These are phyloP conservation scores for Avicennia marina DNA, from an alignment of 257 asterid genomes.

Conservation along the genomic window DNA sequence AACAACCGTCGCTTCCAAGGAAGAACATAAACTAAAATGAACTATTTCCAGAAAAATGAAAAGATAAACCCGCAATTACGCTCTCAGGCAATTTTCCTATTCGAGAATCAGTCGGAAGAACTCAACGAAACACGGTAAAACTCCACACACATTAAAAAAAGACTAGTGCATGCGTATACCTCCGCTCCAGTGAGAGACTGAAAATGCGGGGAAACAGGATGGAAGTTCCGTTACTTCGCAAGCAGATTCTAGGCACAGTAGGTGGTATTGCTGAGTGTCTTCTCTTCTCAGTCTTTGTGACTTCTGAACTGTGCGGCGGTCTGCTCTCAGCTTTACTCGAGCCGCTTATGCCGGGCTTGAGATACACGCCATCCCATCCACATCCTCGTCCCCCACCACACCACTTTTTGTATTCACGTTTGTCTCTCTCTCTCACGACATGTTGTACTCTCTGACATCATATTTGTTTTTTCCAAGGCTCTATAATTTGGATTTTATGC, in stretches of 20 bases:
- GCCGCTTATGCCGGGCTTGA: slow-evolving; percentile 68
- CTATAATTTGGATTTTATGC: no score
- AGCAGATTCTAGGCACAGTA: slow-evolving; percentile 18
- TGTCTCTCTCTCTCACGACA: slow-evolving; percentile 3
- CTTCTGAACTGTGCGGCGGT: slow-evolving; percentile 17
- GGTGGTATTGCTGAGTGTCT: slow-evolving; percentile 23
- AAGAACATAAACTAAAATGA: not conserved
- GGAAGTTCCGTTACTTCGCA: not conserved
- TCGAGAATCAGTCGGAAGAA: slow-evolving; percentile 2
- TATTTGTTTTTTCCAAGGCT: no score
- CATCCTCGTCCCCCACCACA: no score
- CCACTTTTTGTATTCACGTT: not conserved
- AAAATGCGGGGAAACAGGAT: slow-evolving; percentile 9
- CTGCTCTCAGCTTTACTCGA: slow-evolving; percentile 33
- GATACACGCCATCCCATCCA: slow-evolving; percentile 71
- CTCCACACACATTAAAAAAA: not conserved
- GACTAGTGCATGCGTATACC: slow-evolving; percentile 1
- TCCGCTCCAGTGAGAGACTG: not conserved
- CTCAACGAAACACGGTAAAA: not conserved
- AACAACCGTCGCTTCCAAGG: not conserved
- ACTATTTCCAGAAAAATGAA: not conserved
- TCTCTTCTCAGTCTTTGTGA: slow-evolving; percentile 13
- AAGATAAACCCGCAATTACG: not conserved
- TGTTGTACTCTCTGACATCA: not conserved
- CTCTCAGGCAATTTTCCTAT: not conserved